Percentiles rank a stretch among this genome's conserved stretches.
Conservation (phyloP, 2,329 filamentous ascomycete species). For the Canariomyces notabilis region DNA sequence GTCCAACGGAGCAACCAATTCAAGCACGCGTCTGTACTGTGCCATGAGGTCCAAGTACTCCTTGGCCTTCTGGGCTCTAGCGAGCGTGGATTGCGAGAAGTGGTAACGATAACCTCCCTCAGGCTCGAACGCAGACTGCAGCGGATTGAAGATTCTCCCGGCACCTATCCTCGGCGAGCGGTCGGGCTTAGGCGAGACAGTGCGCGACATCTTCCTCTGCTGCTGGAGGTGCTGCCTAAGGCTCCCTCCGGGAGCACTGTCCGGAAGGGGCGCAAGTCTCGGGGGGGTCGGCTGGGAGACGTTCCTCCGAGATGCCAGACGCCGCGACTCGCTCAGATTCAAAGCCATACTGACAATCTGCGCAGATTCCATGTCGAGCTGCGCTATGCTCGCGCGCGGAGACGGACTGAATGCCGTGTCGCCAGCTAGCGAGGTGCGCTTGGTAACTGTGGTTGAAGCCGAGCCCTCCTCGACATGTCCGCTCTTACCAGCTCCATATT, state of each 20-base stretch:
- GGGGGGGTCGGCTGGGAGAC: conserved; percentile 48
- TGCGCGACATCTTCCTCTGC: conserved; percentile 59
- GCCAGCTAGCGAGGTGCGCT: conserved; percentile 17
- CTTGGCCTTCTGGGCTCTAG: conserved; percentile 78
- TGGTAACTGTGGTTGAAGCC: conserved; percentile 8
- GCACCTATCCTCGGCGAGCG: conserved; percentile 40
- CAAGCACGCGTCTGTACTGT: conserved; percentile 77
- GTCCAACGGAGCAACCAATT: conserved; percentile 70
- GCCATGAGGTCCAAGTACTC: conserved; percentile 79
- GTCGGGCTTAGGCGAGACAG: conserved; percentile 53
- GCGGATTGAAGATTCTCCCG: conserved; percentile 37
- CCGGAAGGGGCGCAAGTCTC: conserved; percentile 47
- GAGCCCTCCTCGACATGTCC: conserved; percentile 9
- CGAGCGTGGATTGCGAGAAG: conserved; percentile 74
- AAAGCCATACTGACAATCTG: conserved; percentile 93
- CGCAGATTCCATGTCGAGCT: conserved; percentile 68
- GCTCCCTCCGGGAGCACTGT: conserved; percentile 51
- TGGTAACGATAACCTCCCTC: conserved; percentile 54
- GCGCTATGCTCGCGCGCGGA: conserved; percentile 18
- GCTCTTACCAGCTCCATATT: not conserved
- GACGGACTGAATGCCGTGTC: conserved; percentile 20
- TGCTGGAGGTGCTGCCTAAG: conserved; percentile 67
- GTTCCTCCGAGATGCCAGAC: conserved; percentile 56
- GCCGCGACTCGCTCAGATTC: conserved; percentile 76
- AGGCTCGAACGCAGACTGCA: conserved; percentile 45